Evolutionary conservation across 306 rosid species (phyloP).

Genomic region (Cicer pinnatifidum): DNA sequence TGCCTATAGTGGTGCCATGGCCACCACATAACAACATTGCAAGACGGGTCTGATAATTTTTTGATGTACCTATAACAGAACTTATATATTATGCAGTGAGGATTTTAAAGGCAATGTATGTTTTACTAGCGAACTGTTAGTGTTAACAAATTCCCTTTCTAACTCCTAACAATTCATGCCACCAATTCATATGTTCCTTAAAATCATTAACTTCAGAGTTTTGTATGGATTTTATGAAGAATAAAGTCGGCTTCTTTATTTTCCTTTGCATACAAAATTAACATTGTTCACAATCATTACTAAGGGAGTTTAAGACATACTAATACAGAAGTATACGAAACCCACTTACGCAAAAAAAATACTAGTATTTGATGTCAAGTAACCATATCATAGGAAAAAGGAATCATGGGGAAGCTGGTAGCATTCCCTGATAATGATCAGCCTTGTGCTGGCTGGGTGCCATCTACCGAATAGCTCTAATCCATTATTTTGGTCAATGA

Average conservation of each 20-base stretch:
- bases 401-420: too few relatives aligned
- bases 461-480: constrained; percentile 13
- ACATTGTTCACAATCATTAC: not conserved
- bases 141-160: not conserved
- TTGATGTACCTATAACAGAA: not conserved
- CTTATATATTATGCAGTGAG: not conserved
- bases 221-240: not conserved
- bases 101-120: not conserved
- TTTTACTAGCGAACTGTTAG: not conserved
- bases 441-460: not conserved
- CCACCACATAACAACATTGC: too few relatives aligned
- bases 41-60: not conserved
- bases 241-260: constrained; percentile 10
- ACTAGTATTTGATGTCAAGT: too few relatives aligned
- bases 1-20: too few relatives aligned
- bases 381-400: too few relatives aligned
- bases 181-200: not conserved
- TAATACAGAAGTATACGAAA: constrained; percentile 5
- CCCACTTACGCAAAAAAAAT: not conserved
- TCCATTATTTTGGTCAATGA: constrained; percentile 7
- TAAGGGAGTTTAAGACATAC: not conserved
- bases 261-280: not conserved
- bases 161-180: not conserved
- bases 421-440: too few relatives aligned
- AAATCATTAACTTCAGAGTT: not conserved